Base-by-base conservation (phyloP, 345 rosid genomes). In the Jatropha curcas region DNA sequence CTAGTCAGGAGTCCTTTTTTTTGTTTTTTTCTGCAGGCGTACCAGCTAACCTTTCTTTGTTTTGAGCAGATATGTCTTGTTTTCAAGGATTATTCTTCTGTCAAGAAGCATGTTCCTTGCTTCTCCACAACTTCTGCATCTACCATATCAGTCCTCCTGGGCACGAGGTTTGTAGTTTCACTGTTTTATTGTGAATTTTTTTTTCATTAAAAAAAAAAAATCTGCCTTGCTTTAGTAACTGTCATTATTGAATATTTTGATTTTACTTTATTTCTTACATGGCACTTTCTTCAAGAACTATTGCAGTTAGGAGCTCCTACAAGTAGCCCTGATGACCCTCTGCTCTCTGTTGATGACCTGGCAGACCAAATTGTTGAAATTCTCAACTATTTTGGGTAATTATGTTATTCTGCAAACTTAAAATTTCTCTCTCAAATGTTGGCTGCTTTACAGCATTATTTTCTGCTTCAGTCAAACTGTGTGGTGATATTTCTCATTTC, bases 81-180 rank as follows among this genome's bases (percentile, higher is more conserved):
- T 91, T 90, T 76, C 98, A 96, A 87, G 95, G 96, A 77, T 82
- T 96, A 57, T 86, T 96, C 76, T 91, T 84, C 77, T 93, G 94
- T 77, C 89, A 92, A 19, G 98, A 96, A 81, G 93, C 98, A 66
- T 86, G 88, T 79, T 90, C 98, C 51, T 81, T 96, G 84, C 84
- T 96, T 55, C 94, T 93, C 31, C 93, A 91, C 88, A 96, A 91
- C 86, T 96, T 96, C 72, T 93, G 99, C 82, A 85, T 91, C 79
- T 96, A 93, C 82, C 99, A 96, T 77, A 90, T 96, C 70, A 88
- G 90, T 82, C 98, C 99, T 71, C 94, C 97, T 28, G 98, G 97
- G 72, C 98, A 96, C 60, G 97, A 96, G 98, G 98, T 91, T 81
- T 75, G 96, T 88, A 67, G 80, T 77, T 81, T 66, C 10, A 51